phyloP scores from a whole-genome alignment of 192 early-diverging fungal genomes.

The Umbelopsis vinacea region DNA sequence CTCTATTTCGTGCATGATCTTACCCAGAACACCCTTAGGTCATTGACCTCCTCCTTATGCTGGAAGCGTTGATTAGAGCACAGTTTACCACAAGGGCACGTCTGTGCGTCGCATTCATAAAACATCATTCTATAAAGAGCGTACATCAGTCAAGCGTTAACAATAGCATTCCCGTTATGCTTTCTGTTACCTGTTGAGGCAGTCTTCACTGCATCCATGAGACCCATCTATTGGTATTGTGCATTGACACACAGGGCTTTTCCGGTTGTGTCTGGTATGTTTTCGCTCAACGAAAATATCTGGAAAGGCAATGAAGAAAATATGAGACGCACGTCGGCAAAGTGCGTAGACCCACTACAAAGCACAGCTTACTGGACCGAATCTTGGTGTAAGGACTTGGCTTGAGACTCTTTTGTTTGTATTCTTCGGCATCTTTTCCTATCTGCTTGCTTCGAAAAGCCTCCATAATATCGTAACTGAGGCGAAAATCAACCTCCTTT shows the following conservation, averaged over 20 bases:
- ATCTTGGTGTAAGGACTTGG: slow-evolving; percentile 60
- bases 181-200: slow-evolving; percentile 64
- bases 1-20: not conserved
- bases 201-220: slow-evolving; percentile 69
- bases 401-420: slow-evolving; percentile 24
- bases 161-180: not conserved
- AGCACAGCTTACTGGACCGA: slow-evolving; percentile 51
- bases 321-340: not conserved
- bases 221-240: slow-evolving; percentile 53
- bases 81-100: slow-evolving; percentile 67
- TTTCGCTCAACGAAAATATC: slow-evolving; percentile 81
- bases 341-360: no score
- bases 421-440: slow-evolving; percentile 24
- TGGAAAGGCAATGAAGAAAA: slow-evolving; percentile 32
- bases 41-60: slow-evolving; percentile 48
- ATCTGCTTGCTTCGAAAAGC: slow-evolving; percentile 43
- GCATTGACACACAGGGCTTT: slow-evolving; percentile 65
- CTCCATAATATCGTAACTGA: slow-evolving; percentile 69
- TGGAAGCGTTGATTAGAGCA: slow-evolving; percentile 85
- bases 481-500: slow-evolving; percentile 59
- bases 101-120: slow-evolving; percentile 71
- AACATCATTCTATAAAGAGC: slow-evolving; percentile 54
- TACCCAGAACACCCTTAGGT: slow-evolving; percentile 71
- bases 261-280: slow-evolving; percentile 49
- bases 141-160: not conserved